Evolutionary conservation across 2,329 filamentous ascomycete genomes (phyloP).

Genomic region (Macroventuria anomochaeta): DNA sequence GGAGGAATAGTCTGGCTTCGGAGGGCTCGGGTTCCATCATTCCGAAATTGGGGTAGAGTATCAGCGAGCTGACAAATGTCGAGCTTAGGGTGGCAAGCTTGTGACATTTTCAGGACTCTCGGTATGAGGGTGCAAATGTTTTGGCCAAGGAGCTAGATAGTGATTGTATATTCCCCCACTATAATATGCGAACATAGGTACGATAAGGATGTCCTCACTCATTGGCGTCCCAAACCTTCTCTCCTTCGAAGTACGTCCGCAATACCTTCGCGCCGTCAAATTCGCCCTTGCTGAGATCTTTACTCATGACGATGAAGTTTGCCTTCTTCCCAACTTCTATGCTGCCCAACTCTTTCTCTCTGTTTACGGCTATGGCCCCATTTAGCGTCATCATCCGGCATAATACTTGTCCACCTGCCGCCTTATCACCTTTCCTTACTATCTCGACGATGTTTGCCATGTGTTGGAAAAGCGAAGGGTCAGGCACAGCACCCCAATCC

Average conservation of each 20-base stretch:
- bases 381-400: slow-evolving; percentile 37
- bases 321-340: slow-evolving; percentile 44
- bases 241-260: slow-evolving; percentile 40
- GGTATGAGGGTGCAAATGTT: too few relatives aligned
- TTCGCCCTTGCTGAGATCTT: slow-evolving; percentile 37
- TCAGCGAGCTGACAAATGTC: neutral
- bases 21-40: neutral
- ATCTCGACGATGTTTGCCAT: slow-evolving; percentile 21
- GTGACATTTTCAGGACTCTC: too few relatives aligned
- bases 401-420: slow-evolving; percentile 19
- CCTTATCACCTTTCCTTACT: slow-evolving; percentile 18
- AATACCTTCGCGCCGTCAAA: slow-evolving; percentile 38
- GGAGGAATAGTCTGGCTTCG: neutral
- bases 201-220: neutral
- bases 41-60: neutral
- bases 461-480: slow-evolving; percentile 24
- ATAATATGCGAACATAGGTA: neutral
- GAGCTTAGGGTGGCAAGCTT: too few relatives aligned
- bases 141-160: too few relatives aligned
- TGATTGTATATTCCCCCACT: too few relatives aligned
- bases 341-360: slow-evolving; percentile 35
- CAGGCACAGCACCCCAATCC: slow-evolving; percentile 27
- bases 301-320: slow-evolving; percentile 42
- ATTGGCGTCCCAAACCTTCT: slow-evolving; percentile 14
- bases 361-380: slow-evolving; percentile 38